These are phyloP conservation scores for Croton setiger DNA, from an alignment of 441 rosid genomes.

Conservation along the genomic window DNA sequence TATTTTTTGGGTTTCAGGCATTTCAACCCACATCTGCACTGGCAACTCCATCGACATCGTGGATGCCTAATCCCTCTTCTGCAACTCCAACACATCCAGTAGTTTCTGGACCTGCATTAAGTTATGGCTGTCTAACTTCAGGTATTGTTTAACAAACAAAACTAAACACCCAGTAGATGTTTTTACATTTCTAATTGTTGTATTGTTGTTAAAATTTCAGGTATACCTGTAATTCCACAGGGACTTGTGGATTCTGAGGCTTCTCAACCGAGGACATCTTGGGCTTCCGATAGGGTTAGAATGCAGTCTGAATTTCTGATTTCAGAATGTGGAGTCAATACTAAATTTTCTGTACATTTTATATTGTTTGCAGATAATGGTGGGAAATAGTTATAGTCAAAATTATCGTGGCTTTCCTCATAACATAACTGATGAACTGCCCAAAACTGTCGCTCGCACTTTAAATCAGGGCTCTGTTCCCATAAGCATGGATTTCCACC, in stretches of 20 bases:
- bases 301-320: background rate
- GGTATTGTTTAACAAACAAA: constrained; percentile 18
- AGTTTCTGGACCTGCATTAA: constrained; percentile 34
- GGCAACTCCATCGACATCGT: constrained; percentile 31
- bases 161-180: background rate
- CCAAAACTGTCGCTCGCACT: constrained; percentile 40
- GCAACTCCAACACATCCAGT: constrained; percentile 33
- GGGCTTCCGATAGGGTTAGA: constrained; percentile 34
- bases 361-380: constrained; percentile 27
- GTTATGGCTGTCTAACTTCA: constrained; percentile 32
- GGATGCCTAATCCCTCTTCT: constrained; percentile 44
- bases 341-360: constrained; percentile 2
- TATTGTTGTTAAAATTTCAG: constrained; percentile 7
- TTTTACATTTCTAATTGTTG: background rate
- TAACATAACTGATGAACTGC: constrained; percentile 36
- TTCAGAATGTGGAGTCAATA: background rate
- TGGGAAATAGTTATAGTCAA: constrained; percentile 32
- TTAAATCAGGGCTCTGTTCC: constrained; percentile 60
- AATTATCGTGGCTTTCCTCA: constrained; percentile 20
- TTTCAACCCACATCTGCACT: constrained; percentile 33
- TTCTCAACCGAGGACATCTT: constrained; percentile 30
- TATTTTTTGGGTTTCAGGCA: constrained; percentile 27
- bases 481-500: constrained; percentile 89
- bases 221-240: constrained; percentile 31
- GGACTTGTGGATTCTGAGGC: constrained; percentile 34